phyloP scores from a whole-genome alignment of 192 early-diverging fungal species.

The Mortierella claussenii region DNA sequence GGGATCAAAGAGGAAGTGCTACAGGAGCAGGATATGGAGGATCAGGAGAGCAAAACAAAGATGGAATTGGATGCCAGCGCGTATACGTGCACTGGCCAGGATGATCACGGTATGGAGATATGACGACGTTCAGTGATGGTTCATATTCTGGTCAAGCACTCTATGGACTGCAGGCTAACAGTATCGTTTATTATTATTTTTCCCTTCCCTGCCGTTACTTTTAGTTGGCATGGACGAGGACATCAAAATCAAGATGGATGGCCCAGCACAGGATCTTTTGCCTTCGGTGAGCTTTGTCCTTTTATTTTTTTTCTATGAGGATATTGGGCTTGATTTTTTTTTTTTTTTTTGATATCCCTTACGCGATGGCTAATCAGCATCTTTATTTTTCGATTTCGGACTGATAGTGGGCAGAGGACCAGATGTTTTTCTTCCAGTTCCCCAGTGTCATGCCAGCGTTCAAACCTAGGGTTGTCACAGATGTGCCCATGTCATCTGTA shows the following conservation, averaged over 20 bases:
- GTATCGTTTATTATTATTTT: too few relatives aligned
- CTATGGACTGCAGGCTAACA: too few relatives aligned
- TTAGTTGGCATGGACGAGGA: conserved; percentile 15
- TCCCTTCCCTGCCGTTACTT: too few relatives aligned
- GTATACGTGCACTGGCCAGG: conserved; percentile 11
- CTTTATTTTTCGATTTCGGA: too few relatives aligned
- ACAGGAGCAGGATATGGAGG: conserved; percentile 24
- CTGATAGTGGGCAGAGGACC: conserved; percentile 43
- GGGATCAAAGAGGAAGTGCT: conserved; percentile 25
- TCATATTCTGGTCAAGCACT: too few relatives aligned
- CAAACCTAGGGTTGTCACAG: conserved; percentile 37
- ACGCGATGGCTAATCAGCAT: too few relatives aligned
- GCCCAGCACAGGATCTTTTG: conserved; percentile 41
- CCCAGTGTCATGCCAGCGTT: conserved; percentile 69
- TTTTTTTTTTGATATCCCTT: background rate
- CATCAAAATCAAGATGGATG: conserved; percentile 34
- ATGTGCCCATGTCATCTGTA: conserved; percentile 24
- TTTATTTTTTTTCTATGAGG: background rate
- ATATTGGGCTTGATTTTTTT: background rate
- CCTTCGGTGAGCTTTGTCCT: conserved; percentile 14
- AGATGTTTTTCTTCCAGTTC: conserved; percentile 72
- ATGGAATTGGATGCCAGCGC: background rate
- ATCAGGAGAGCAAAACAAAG: background rate
- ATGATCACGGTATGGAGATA: conserved; percentile 17
- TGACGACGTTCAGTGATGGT: too few relatives aligned